phyloP scores from a whole-genome alignment of 345 rosid species.

The Rhizophora mangle region DNA sequence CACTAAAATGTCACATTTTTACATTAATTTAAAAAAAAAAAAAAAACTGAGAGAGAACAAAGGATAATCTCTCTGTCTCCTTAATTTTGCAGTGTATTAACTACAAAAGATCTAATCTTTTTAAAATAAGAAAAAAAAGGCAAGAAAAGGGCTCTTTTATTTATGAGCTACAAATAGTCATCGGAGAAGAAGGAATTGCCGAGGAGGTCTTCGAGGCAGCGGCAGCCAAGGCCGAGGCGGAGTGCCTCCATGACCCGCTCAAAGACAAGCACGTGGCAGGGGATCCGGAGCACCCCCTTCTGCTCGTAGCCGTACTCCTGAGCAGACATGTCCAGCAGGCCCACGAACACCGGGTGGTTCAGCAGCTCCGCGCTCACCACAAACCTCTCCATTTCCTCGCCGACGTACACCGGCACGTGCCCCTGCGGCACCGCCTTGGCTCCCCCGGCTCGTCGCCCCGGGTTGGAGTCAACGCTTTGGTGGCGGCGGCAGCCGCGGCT shows the following conservation, averaged over 20 bases:
- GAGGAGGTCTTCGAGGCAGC: conserved; percentile 48
- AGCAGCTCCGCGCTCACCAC: conserved; percentile 77
- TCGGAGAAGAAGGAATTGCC: background rate
- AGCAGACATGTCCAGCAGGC: conserved; percentile 73
- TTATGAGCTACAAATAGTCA: background rate
- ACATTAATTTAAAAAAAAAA: too few species aligned
- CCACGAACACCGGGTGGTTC: conserved; percentile 77
- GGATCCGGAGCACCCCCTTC: conserved; percentile 81
- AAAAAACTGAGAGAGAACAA: too few species aligned
- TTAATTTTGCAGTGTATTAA: background rate
- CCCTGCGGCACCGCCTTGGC: conserved; percentile 65
- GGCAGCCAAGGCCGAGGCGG: conserved; percentile 62
- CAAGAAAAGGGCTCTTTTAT: background rate
- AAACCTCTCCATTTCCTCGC: conserved; percentile 93
- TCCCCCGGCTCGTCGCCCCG: conserved; percentile 27
- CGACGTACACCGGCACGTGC: conserved; percentile 85
- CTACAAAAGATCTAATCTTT: background rate
- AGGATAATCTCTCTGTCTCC: background rate
- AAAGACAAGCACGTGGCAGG: conserved; percentile 79
- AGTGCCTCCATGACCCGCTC: conserved; percentile 82
- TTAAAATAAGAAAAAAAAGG: background rate
- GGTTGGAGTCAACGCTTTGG: conserved; percentile 18
- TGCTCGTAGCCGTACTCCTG: conserved; percentile 96
- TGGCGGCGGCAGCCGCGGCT: background rate
- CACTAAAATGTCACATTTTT: too few species aligned